Evolutionary conservation across 2,329 filamentous ascomycete species (phyloP), one percentile per base, ranked within the genome.

Genomic region (Aureobasidium uvarum): DNA sequence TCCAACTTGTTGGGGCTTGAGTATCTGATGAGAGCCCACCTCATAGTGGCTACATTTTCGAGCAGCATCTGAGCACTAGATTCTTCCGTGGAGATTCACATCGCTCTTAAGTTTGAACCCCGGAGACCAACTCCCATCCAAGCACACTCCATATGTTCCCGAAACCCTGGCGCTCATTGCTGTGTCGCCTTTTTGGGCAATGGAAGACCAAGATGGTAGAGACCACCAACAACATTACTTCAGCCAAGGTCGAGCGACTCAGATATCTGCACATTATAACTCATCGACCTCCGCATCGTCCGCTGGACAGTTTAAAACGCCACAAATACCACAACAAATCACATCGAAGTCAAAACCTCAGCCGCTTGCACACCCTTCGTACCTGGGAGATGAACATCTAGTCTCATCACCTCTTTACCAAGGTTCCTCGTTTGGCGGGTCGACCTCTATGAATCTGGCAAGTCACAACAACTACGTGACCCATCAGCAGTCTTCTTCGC

Each of bases 171-270:
- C 46, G 36, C 14, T 41, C 10, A 36, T 62, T 45, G 14, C 20
- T 41, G 46, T 25, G 33, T 48, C 23, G 43, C 36, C 7, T 62
- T 28, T n/a, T 28, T 20, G 28, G 46, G 46, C 20, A 51, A 62
- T 62, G 58, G 58, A 62, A 28, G 14, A 31, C 31, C 36, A 62
- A 14, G 6, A 50, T 62, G 58, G 33, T 18, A 41, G 58, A 16
- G 18, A 50, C 23, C 23, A 51, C 8, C 45, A 50, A 14, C 25
- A 50, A 14, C 25, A 50, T 33, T n/a, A 50, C n/a, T 16, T 13
- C 28, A 23, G 16, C 23, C 45, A 18, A 31, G 7, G 36, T 20
- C 45, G 45, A 5, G 18, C 58, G 6, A 20, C 23, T 10, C 46
- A 50, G 23, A 48, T 36, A 14, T 36, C 58, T 18, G 58, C 43